Base-by-base conservation (phyloP, 2,329 filamentous ascomycete species). In the Cercospora sojina region DNA sequence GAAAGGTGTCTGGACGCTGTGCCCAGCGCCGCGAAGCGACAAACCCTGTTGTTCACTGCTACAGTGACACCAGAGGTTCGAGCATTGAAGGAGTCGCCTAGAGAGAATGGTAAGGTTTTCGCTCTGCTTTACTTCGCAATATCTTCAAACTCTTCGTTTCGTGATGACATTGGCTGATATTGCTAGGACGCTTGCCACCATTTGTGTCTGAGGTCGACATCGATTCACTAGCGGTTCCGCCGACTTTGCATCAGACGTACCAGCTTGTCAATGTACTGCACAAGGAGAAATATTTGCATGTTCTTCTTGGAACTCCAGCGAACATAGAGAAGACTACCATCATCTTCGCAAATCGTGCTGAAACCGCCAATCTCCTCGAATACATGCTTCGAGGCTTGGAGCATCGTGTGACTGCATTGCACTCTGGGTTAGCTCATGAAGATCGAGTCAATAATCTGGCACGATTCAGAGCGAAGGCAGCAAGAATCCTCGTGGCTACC, bases 41-140 rank as follows among this genome's bases (percentile, higher is more conserved):
- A 99, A 79, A 99, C 94, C 0, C 87, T 96, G 16, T 86, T 99
- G 2, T 99, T 99, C 81, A 99, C 95, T 8, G 95, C 95, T 16
- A 99, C 95, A 1, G 89, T 99, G 51, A 98, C 95, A 0, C 88
- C 92, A 2, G 94, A 98, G 81, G 93, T 99, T 3, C 88, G 92
- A 59, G 91, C 92, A 2, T 81, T 98, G 66, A 95, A 96, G 79
- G 86, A 90, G 66, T 59, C 62, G 12, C 60, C 67, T 0, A 25
- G 66, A 60, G 66, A 67, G 27, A 62, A 62, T 63, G 62, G 58
- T 51, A 53, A 59, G 51, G n/a, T 53, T 3, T 53, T 20, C 35
- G 8, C 20, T n/a, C 16, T 3, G 6, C 13, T 20, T 25, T 20
- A 1, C 12, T 3, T 53, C 13, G 13, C 47, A 53, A 53, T 23